Conservation (phyloP, 352 stramenopile genomes). For the Phytophthora europaea region DNA sequence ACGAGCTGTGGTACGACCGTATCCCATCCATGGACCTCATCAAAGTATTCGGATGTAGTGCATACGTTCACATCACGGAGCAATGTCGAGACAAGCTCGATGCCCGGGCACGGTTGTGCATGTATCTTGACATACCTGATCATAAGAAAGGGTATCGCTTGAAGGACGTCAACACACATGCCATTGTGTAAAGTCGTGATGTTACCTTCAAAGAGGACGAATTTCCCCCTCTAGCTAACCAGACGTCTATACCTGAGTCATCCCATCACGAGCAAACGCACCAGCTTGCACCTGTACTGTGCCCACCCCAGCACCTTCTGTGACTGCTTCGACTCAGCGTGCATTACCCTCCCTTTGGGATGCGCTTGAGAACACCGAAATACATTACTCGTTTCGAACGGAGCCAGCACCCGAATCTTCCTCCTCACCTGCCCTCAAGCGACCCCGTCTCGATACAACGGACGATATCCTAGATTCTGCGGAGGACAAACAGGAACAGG, state of each 20-base stretch:
- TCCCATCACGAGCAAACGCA: neutral
- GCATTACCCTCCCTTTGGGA: neutral
- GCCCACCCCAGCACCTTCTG: too few relatives aligned
- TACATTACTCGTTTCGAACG: conserved; percentile 12
- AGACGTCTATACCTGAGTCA: neutral
- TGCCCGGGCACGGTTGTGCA: conserved; percentile 9
- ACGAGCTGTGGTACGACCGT: conserved; percentile 19
- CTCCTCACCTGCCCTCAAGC: neutral
- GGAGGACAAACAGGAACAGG: conserved; percentile 7
- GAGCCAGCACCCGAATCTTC: neutral
- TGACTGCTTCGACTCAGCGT: neutral
- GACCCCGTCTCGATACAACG: neutral
- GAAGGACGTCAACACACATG: conserved; percentile 12
- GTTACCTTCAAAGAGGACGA: conserved; percentile 13
- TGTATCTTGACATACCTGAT: conserved; percentile 13
- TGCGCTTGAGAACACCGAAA: neutral
- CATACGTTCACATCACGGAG: conserved; percentile 7
- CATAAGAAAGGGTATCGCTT: conserved; percentile 11
- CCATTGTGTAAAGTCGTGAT: conserved; percentile 13
- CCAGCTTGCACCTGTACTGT: neutral
- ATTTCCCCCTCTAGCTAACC: neutral
- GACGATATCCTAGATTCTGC: conserved; percentile 2
- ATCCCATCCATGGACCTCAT: conserved; percentile 12
- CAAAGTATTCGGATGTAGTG: conserved; percentile 15
- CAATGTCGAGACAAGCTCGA: conserved; percentile 19